Percentiles rank a stretch among this genome's conserved stretches.
phyloP scores from a whole-genome alignment of 495 filamentous ascomycete genomes.

The Penicillium riverlandense region DNA sequence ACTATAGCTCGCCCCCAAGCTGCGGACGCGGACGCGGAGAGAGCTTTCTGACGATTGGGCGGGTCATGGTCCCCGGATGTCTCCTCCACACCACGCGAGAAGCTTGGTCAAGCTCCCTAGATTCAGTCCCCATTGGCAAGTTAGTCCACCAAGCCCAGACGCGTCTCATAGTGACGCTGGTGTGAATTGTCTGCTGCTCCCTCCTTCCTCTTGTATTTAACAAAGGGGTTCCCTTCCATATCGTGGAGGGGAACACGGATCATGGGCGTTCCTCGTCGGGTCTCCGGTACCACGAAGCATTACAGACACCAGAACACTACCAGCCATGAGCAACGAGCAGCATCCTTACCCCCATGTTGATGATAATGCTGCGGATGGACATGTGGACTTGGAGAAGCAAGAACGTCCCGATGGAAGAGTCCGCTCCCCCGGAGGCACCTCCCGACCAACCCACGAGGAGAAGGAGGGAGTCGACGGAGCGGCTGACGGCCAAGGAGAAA shows the following conservation, averaged over 20 bases:
- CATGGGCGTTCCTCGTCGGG: no score
- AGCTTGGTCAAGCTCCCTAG: constrained; percentile 2
- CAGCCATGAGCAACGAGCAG: constrained; percentile 7
- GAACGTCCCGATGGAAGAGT: constrained; percentile 4
- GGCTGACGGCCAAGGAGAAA: constrained; percentile 17
- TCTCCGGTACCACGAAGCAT: no score
- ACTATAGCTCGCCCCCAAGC: neutral
- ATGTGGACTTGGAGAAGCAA: constrained; percentile 20
- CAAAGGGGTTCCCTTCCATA: no score
- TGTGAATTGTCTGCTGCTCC: neutral
- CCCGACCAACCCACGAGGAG: constrained; percentile 3
- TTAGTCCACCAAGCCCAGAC: neutral
- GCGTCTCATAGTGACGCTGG: neutral
- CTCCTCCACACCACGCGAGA: constrained; percentile 15
- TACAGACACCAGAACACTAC: neutral
- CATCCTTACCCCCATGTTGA: neutral
- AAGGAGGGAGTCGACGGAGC: constrained; percentile 30
- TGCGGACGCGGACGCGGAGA: constrained; percentile 7
- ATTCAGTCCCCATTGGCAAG: no score
- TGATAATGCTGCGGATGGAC: constrained; percentile 3
- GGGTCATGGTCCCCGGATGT: constrained; percentile 21
- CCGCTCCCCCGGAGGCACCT: constrained; percentile 8
- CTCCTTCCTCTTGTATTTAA: no score
- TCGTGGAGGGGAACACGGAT: no score
- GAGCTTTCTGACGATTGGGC: constrained; percentile 5